phyloP scores from a whole-genome alignment of 768 basidiomycete species.

The Serendipita indica region DNA sequence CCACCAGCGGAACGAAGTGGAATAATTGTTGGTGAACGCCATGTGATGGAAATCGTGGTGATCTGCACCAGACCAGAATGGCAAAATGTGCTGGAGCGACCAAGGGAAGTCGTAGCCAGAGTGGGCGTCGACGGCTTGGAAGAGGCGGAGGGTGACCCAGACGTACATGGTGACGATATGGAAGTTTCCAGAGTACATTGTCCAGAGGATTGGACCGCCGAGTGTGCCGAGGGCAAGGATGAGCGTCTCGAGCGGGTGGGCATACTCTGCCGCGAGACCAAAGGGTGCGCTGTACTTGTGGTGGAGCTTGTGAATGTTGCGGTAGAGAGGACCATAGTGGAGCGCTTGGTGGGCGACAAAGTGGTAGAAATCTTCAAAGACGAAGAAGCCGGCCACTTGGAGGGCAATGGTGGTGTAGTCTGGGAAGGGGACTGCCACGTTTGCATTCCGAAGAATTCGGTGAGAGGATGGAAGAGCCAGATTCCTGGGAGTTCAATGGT shows the following conservation, averaged over 20 bases:
- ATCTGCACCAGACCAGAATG: constrained; percentile 95
- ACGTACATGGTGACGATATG: constrained; percentile 89
- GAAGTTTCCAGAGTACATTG: constrained; percentile 55
- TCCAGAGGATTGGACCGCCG: constrained; percentile 74
- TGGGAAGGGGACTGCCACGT: constrained; percentile 91
- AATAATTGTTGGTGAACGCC: constrained; percentile 88
- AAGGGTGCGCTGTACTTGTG: constrained; percentile 97
- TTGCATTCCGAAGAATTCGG: constrained; percentile 72
- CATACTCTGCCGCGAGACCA: constrained; percentile 94
- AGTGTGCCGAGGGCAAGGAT: constrained; percentile 90
- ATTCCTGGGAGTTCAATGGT: constrained; percentile 91
- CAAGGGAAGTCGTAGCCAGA: constrained; percentile 98
- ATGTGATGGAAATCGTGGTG: constrained; percentile 99
- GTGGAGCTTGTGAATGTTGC: constrained; percentile 91
- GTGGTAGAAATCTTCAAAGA: constrained; percentile 94
- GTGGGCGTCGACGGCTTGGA: constrained; percentile 88
- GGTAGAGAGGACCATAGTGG: constrained; percentile 73
- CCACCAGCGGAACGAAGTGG: constrained; percentile 89
- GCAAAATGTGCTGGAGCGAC: constrained; percentile 82
- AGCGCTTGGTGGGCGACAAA: constrained; percentile 82
- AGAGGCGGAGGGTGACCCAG: constrained; percentile 87
- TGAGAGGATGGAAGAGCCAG: constrained; percentile 82
- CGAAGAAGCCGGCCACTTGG: constrained; percentile 79
- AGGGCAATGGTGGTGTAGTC: constrained; percentile 47
- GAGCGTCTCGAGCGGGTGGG: constrained; percentile 91